Evolutionary conservation across 495 filamentous ascomycete genomes (phyloP).

Genomic region (Echria macrotheca): DNA sequence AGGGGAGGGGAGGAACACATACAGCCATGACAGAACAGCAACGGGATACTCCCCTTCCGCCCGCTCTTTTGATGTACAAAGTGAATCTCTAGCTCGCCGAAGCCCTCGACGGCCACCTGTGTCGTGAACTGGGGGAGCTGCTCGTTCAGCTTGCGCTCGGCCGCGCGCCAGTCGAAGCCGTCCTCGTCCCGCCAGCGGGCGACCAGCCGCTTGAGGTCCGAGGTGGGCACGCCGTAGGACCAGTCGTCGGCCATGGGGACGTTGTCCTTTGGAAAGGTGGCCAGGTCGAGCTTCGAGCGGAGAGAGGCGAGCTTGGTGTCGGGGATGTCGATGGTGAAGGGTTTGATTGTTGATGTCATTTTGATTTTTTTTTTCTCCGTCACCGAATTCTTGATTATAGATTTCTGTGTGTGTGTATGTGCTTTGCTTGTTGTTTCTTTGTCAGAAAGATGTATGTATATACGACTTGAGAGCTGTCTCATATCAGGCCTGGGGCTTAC

Average conservation of each 20-base stretch:
- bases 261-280: constrained; percentile 25
- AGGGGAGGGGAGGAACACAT: constrained; percentile 15
- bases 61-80: constrained; percentile 51
- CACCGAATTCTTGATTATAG: too few species aligned
- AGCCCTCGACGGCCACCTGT: constrained; percentile 33
- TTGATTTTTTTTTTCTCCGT: too few species aligned
- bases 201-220: constrained; percentile 46
- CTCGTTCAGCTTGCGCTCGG: constrained; percentile 49
- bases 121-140: constrained; percentile 53
- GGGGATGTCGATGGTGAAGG: constrained; percentile 29
- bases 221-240: constrained; percentile 42
- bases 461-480: too few species aligned
- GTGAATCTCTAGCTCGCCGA: constrained; percentile 43
- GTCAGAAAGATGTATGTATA: too few species aligned
- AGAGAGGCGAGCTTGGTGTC: constrained; percentile 23
- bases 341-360: constrained; percentile 15
- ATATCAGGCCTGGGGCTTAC: too few species aligned
- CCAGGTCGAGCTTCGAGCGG: constrained; percentile 23
- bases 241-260: constrained; percentile 25
- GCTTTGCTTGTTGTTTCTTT: too few species aligned
- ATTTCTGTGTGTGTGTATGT: too few species aligned
- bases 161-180: constrained; percentile 39
- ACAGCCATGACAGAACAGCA: constrained; percentile 56
- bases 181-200: constrained; percentile 43
- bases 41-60: constrained; percentile 41